phyloP scores from a whole-genome alignment of 2,329 filamentous ascomycete genomes.

The Fusarium bulbicola region DNA sequence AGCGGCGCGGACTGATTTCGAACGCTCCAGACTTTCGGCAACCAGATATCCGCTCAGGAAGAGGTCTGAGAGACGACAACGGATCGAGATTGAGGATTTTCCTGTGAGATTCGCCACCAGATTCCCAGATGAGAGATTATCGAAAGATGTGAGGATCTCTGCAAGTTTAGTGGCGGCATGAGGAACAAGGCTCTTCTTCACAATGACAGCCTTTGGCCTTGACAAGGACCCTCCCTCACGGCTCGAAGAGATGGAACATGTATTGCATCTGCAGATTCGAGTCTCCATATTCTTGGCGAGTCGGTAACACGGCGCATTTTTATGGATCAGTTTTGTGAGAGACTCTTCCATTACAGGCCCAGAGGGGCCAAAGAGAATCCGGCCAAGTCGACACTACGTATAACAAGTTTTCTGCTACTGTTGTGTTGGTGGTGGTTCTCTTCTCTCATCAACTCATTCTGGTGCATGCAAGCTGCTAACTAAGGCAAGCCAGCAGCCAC shows the following conservation, averaged over 20 bases:
- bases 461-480: neutral
- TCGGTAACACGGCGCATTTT: slow-evolving; percentile 1
- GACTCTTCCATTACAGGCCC: neutral
- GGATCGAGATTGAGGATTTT: slow-evolving; percentile 14
- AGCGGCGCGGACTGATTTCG: slow-evolving; percentile 24
- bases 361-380: neutral
- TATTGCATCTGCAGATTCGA: slow-evolving; percentile 19
- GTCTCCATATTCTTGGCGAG: slow-evolving; percentile 7
- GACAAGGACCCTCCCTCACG: slow-evolving; percentile 1
- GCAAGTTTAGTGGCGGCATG: slow-evolving; percentile 12
- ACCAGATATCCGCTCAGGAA: slow-evolving; percentile 10
- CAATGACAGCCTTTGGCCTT: slow-evolving; percentile 4
- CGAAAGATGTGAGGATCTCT: slow-evolving; percentile 2
- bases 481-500: neutral
- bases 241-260: slow-evolving; percentile 15
- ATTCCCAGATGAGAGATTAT: neutral
- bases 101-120: neutral
- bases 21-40: slow-evolving; percentile 36
- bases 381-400: neutral
- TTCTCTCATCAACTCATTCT: neutral
- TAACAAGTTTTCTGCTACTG: slow-evolving; percentile 10
- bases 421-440: slow-evolving; percentile 1
- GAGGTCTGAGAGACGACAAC: neutral
- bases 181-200: slow-evolving; percentile 5
- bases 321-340: neutral